These are phyloP conservation scores for Colletotrichum kahawae DNA, from an alignment of 2,329 filamentous ascomycete species.

Conservation along the genomic window DNA sequence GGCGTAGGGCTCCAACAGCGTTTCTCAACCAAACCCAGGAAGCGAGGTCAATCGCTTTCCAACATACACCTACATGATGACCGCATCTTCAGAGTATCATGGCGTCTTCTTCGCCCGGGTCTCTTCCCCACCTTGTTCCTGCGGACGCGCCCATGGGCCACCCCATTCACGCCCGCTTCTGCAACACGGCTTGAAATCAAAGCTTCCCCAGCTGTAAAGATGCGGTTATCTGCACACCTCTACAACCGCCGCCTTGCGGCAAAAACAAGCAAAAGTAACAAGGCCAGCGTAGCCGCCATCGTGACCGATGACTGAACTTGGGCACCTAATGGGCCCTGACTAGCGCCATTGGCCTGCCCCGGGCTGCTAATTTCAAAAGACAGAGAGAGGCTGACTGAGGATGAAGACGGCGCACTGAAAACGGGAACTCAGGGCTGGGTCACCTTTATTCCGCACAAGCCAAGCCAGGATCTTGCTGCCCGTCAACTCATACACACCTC, in stretches of 20 bases:
- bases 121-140: slow-evolving; percentile 2
- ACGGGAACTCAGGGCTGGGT: slow-evolving; percentile 8
- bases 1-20: neutral
- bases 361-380: neutral
- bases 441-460: slow-evolving; percentile 12
- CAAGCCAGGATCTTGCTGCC: slow-evolving; percentile 1
- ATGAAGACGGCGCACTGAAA: slow-evolving; percentile 13
- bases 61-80: slow-evolving; percentile 16
- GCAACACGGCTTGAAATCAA: slow-evolving; percentile 1
- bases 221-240: slow-evolving; percentile 9
- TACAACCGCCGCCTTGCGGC: slow-evolving; percentile 3
- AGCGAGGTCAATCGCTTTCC: slow-evolving; percentile 6
- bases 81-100: slow-evolving; percentile 20
- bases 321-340: neutral
- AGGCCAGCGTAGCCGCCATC: slow-evolving; percentile 14
- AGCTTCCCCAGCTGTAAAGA: slow-evolving; percentile 5
- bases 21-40: neutral
- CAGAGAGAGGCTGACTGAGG: slow-evolving; percentile 17
- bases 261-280: neutral
- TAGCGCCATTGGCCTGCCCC: slow-evolving; percentile 7
- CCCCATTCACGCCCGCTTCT: slow-evolving; percentile 15
- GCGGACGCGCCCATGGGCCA: neutral
- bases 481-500: slow-evolving; percentile 11
- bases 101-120: neutral
- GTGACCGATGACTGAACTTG: slow-evolving; percentile 1